Base-by-base conservation (phyloP, 2,329 filamentous ascomycete genomes). In the Chalaropsis ovoidea region DNA sequence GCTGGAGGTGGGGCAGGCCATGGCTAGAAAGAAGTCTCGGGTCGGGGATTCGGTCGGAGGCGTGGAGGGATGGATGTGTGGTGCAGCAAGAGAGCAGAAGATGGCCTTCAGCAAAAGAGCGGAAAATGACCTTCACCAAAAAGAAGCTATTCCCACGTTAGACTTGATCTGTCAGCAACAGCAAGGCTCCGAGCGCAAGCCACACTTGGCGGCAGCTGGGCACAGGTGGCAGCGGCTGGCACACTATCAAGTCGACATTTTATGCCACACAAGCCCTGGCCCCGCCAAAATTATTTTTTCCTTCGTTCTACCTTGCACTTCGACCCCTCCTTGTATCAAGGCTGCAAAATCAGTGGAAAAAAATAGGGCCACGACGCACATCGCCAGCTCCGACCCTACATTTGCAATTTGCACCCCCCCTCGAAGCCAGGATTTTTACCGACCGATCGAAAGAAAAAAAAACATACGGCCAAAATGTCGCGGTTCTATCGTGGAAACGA, bases 401-500 rank as follows among this genome's bases (percentile, higher is more conserved):
- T 63, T 61, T 61, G 56, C n/a, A 63, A 56, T 62, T 61, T 67
- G 27, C 45, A 60, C 52, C 49, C 35, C 35, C 24, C 49, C 41
- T 15, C 60, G 17, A 49, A 58, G 39, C 52, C 47, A 27, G 43
- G 35, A 39, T 42, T 49, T 35, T 24, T 15, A 58, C 54, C 43
- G 54, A 65, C 27, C 52, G 24, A 63, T 2, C 47, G 45, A 52
- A 17, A 24, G 19, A 39, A 39, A 42, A 45, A 24, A 62, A 24
- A 15, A 31, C n/a, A 61, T 35, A 64, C 63, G 54, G 63, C 56
- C 61, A 65, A 54, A 69, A 94, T 93, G 89, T 97, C 94, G 83
- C 89, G 91, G 81, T 99, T 97, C 80, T 97, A 97, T 83, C 89
- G 90, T 78, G 89, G 89, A 76, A 89, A 87, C 74, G 81, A 83